Evolutionary conservation across 1,284 basidiomycete species (phyloP), one percentile per base, ranked within the genome.

Genomic region (Ustilago xerochloae): DNA sequence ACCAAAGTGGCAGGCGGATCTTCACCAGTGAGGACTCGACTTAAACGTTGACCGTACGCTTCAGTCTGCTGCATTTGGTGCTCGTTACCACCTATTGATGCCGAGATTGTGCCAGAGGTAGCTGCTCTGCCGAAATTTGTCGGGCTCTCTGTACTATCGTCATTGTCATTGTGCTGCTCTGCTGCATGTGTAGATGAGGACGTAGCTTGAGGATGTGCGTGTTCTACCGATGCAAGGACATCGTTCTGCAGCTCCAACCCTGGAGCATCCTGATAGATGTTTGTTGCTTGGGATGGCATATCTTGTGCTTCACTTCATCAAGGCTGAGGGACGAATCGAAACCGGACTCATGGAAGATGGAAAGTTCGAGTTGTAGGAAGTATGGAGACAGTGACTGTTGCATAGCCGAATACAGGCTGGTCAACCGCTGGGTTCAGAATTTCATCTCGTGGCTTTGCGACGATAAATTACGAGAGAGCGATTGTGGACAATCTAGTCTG

Each of bases 211-310:
- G 55, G 30, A 50, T 71, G 60, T 5, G 49, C 32, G 30, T 63
- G 63, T 16, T 45, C 39, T 8, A 66, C 59, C 2, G 60, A 47
- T 2, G 46, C 56, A 26, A 60, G 16, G 1, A 65, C 64, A 22
- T 72, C 63, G 32, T 56, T 52, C 20, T 73, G 63, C 28, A 13
- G 49, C 8, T 73, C 70, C 6, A 73, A 45, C 12, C 70, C 70
- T 10, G 64, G 70, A 22, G 70, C 63, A n/a, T 73, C 61, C 43
- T 73, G 64, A 26, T 67, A 73, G 18, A 71, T 24, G 18, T 20
- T 39, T 12, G 58, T 53, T 24, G 38, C n/a, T 24, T n/a, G 10
- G 15, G 38, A 61, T 6, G 36, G 4, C 56, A 58, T 58, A n/a
- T n/a, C n/a, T n/a, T n/a, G n/a, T n/a, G n/a, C n/a, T n/a, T n/a